These are phyloP conservation scores for Yamadazyma dendronema DNA, from an alignment of 1,139 yeast genomes.

Conservation along the genomic window DNA sequence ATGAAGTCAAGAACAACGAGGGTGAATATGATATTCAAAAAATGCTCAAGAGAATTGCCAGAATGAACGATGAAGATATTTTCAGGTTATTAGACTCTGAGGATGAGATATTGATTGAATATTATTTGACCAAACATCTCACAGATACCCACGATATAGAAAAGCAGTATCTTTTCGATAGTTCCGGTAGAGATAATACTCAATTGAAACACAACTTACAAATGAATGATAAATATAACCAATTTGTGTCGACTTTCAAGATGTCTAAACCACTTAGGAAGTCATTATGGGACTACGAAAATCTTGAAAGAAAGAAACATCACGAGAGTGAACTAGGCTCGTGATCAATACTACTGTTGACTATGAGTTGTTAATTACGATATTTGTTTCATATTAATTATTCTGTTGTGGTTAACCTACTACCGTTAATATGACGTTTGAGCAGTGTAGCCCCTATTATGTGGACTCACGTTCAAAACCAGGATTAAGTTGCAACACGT, in stretches of 20 bases:
- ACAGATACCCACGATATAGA: constrained; percentile 30
- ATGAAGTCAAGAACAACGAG: constrained; percentile 9
- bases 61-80: constrained; percentile 19
- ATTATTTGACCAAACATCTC: constrained; percentile 27
- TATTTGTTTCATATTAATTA: no score
- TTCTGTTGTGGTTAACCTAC: no score
- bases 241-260: constrained; percentile 20
- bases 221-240: constrained; percentile 17
- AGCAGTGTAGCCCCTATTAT: no score
- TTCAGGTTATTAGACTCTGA: constrained; percentile 23
- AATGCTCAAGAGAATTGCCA: constrained; percentile 17
- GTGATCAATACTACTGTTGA: no score
- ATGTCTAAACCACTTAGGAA: constrained; percentile 24
- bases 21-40: constrained; percentile 16
- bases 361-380: no score
- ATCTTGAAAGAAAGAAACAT: constrained; percentile 19
- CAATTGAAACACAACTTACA: constrained; percentile 12
- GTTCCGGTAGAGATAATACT: constrained; percentile 19
- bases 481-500: no score
- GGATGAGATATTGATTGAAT: constrained; percentile 29
- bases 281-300: constrained; percentile 24
- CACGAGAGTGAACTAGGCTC: constrained; percentile 2
- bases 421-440: no score
- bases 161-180: constrained; percentile 20
- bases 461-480: no score